Conservation (phyloP, 78 protist genomes). For the Dictyostelium brefeldianum region DNA sequence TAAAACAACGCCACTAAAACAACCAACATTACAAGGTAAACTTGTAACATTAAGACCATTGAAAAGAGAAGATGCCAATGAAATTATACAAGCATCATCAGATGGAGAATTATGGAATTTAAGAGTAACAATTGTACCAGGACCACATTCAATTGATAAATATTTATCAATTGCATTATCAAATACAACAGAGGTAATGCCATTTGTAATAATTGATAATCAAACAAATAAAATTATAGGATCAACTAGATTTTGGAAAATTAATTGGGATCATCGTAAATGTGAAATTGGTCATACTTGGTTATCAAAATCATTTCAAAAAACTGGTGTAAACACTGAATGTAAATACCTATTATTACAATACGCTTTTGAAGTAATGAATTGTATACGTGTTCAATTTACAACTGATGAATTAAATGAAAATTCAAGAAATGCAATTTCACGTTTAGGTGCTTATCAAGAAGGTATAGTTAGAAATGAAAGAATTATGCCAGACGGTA, state of each 20-base stretch:
- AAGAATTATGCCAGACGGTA: constrained; percentile 29
- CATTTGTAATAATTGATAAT: constrained; percentile 18
- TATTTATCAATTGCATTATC: neutral
- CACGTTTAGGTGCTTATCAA: neutral
- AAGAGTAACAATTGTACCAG: constrained; percentile 10
- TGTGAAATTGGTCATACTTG: constrained; percentile 19
- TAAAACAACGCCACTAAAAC: no score
- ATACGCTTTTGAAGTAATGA: constrained; percentile 22
- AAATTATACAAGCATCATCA: neutral
- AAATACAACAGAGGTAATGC: neutral
- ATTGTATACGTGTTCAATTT: constrained; percentile 29
- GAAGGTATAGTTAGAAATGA: constrained; percentile 15
- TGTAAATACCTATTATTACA: constrained; percentile 15
- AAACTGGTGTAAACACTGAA: constrained; percentile 14
- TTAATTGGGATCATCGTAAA: neutral
- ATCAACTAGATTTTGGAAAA: constrained; percentile 28
- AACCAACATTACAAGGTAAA: constrained; percentile 22
- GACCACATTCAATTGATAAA: neutral
- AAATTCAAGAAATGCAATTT: neutral
- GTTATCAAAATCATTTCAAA: constrained; percentile 10
- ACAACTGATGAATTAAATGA: constrained; percentile 38
- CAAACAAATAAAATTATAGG: neutral
- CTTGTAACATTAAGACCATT: neutral
- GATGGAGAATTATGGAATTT: constrained; percentile 40
- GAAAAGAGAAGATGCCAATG: constrained; percentile 13